Evolutionary conservation across 2,329 filamentous ascomycete species (phyloP).

Genomic region (Huntiella abstrusa): DNA sequence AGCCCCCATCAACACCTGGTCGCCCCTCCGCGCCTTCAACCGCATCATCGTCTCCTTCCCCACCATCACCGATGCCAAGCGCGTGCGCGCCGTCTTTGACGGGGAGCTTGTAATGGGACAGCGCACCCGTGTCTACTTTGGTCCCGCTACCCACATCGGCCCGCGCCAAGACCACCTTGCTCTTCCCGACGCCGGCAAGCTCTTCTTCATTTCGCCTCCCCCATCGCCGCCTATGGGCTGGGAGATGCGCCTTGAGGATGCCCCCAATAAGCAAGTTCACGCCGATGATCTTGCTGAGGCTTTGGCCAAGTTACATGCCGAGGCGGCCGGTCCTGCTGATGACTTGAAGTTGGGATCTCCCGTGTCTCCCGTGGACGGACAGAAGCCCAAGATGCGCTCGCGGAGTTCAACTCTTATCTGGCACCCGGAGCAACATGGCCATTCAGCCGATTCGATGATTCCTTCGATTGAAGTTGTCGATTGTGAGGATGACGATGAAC

Average conservation of each 20-base stretch:
- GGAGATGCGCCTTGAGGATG: slow-evolving; percentile 49
- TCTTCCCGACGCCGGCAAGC: slow-evolving; percentile 50
- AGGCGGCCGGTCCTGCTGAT: slow-evolving; percentile 13
- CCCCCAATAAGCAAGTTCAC: slow-evolving; percentile 51
- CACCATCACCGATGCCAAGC: slow-evolving; percentile 47
- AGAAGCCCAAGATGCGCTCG: slow-evolving; percentile 25
- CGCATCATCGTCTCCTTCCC: slow-evolving; percentile 68
- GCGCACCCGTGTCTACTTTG: slow-evolving; percentile 50
- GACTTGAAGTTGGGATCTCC: slow-evolving; percentile 17
- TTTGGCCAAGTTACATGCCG: slow-evolving; percentile 40
- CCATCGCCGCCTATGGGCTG: slow-evolving; percentile 50
- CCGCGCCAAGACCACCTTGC: slow-evolving; percentile 37
- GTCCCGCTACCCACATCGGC: slow-evolving; percentile 39
- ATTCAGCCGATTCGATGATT: slow-evolving; percentile 28
- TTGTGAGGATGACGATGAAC: slow-evolving; percentile 34
- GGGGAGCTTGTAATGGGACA: slow-evolving; percentile 55
- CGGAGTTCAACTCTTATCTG: slow-evolving; percentile 49
- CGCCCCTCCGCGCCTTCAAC: slow-evolving; percentile 64
- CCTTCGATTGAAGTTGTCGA: slow-evolving; percentile 50
- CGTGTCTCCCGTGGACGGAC: slow-evolving; percentile 21
- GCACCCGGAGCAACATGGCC: slow-evolving; percentile 36
- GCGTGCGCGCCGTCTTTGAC: slow-evolving; percentile 54
- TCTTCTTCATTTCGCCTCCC: slow-evolving; percentile 55
- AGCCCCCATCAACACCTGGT: slow-evolving; percentile 59
- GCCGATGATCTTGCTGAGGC: slow-evolving; percentile 51